Conservation (phyloP, 148 eudicot species). For the Suaeda aralocaspica region DNA sequence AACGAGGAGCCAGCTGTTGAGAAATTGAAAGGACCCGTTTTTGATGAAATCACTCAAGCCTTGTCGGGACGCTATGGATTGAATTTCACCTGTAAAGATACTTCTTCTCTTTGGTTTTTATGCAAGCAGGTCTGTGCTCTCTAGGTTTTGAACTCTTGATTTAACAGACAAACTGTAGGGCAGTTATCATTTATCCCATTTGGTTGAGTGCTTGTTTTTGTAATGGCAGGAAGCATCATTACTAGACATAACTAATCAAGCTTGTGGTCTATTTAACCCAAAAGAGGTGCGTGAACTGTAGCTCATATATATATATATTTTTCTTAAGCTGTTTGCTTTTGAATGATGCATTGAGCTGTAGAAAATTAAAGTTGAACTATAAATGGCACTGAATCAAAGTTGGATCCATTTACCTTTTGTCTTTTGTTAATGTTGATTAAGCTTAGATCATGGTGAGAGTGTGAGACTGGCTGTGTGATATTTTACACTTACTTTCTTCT, state of each 20-base stretch:
- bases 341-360: not conserved
- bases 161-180: not conserved
- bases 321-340: not conserved
- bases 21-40: slow-evolving; percentile 75
- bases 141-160: not conserved
- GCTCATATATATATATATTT: not conserved
- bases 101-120: slow-evolving; percentile 84
- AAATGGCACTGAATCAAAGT: not conserved
- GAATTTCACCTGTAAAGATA: slow-evolving; percentile 65
- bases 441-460: not conserved
- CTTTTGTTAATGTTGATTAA: not conserved
- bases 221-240: slow-evolving; percentile 79
- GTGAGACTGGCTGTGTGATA: not conserved
- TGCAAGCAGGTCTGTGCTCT: slow-evolving; percentile 73
- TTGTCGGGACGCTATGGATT: slow-evolving; percentile 62
- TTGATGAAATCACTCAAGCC: slow-evolving; percentile 53
- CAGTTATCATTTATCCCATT: not conserved
- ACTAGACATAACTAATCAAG: slow-evolving; percentile 75
- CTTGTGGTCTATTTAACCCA: slow-evolving; percentile 71
- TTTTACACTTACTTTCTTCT: not conserved
- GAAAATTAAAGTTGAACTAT: not conserved
- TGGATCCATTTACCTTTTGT: not conserved
- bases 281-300: slow-evolving; percentile 49
- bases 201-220: not conserved
- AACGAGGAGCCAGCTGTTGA: slow-evolving; percentile 75